Evolutionary conservation across 23 red algal species (phyloP).

Genomic region (Gracilariopsis chorda): DNA sequence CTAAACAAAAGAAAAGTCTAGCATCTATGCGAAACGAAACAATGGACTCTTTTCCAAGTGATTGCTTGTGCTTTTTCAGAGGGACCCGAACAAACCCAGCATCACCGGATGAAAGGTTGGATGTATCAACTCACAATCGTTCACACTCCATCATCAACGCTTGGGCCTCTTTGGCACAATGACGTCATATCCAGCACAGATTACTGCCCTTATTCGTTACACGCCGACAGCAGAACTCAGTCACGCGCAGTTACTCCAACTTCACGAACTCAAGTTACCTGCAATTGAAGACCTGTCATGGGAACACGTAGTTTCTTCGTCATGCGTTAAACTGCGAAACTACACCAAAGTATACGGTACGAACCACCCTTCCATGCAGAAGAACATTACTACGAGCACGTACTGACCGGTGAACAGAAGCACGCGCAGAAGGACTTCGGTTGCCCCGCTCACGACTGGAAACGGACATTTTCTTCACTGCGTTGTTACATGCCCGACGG

Average conservation of each 20-base stretch:
- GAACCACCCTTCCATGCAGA: background rate
- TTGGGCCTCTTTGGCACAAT: background rate
- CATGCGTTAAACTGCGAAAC: background rate
- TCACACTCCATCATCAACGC: too few relatives aligned
- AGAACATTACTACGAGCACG: too few relatives aligned
- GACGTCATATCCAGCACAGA: background rate
- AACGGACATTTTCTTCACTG: constrained; percentile 6
- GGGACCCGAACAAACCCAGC: too few relatives aligned
- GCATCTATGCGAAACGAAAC: too few relatives aligned
- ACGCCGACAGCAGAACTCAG: background rate
- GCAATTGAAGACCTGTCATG: constrained; percentile 8
- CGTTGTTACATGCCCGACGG: background rate
- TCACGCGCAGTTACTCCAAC: background rate
- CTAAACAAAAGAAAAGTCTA: too few relatives aligned
- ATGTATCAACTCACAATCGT: too few relatives aligned
- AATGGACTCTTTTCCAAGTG: too few relatives aligned
- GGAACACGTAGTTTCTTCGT: background rate
- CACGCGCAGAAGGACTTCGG: background rate
- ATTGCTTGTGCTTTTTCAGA: too few relatives aligned
- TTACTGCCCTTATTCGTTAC: background rate
- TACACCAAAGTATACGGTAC: constrained; percentile 18
- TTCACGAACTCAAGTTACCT: background rate
- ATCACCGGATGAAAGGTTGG: too few relatives aligned
- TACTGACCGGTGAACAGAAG: background rate
- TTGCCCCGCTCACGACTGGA: background rate